Evolutionary conservation across 164 flowering plant genomes (phyloP), one percentile per base, ranked within the genome.

Genomic region (Vitis labrusca): DNA sequence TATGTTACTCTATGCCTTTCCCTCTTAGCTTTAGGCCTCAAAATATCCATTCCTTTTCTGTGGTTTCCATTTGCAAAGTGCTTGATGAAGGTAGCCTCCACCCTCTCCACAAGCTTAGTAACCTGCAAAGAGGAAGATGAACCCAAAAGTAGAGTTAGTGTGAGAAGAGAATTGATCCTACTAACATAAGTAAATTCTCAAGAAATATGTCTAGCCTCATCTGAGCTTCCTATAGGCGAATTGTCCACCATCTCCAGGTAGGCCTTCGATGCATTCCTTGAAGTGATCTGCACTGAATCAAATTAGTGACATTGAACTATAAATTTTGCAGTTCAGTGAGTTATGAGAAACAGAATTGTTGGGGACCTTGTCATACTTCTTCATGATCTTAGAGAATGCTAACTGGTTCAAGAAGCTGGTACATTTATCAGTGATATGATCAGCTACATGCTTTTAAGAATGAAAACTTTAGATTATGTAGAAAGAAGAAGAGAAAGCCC

Each of bases 311-410:
- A 16, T 32, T 10, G 44, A 49, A 68, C 29, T 23, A 2, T n/a
- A 30, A 69, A 23, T 48, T 30, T 29, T n/a, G 27, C 27, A 23
- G 27, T 23, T 11, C 13, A 11, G 64, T 37, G 44, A 37, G 44
- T 37, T 5, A 23, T 23, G 44, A 3, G 44, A 37, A 5, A 37
- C 7, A 37, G 7, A 37, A 37, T 37, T 37, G 44, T 37, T 23
- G 27, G 27, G 17, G 16, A 91, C 97, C 93, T 92, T 92, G 74
- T 92, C 95, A 79, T 92, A 90, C 66, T 92, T 90, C 88, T 92
- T 90, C 91, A 89, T 79, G 75, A 89, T 89, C 82, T 92, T 92
- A 37, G 94, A 88, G 73, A 90, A 85, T 0, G 94, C 94, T 80
- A 89, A 62, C 48, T 78, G 78, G 70, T 92, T 92, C 74, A 90